phyloP scores from a whole-genome alignment of 2,329 filamentous ascomycete genomes.

The Exophiala oligosperma region DNA sequence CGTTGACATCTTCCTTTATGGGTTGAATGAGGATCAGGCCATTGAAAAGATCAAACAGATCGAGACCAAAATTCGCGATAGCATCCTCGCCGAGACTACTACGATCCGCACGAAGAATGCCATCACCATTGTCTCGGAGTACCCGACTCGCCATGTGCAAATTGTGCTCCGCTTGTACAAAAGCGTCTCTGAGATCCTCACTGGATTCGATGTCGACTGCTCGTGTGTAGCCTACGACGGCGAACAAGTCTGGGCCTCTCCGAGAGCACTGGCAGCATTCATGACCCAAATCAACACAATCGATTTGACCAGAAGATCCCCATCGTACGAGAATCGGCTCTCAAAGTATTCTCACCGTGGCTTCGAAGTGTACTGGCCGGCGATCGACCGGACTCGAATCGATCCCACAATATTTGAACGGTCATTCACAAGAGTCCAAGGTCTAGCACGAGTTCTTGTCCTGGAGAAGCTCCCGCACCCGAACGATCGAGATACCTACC shows the following conservation, averaged over 20 bases:
- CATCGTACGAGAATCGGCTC: conserved; percentile 83
- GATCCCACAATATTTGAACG: conserved; percentile 87
- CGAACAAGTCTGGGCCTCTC: conserved; percentile 74
- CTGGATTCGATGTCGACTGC: conserved; percentile 86
- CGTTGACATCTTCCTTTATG: conserved; percentile 84
- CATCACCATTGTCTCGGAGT: conserved; percentile 80
- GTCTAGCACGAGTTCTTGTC: conserved; percentile 75
- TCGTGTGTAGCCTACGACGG: conserved; percentile 80
- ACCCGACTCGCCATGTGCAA: conserved; percentile 80
- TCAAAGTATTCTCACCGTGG: conserved; percentile 83
- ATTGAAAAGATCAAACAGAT: conserved; percentile 83
- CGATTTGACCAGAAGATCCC: conserved; percentile 75
- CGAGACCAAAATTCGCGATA: conserved; percentile 71
- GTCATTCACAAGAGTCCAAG: conserved; percentile 72
- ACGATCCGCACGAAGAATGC: conserved; percentile 84
- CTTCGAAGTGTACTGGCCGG: conserved; percentile 80
- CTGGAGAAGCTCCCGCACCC: conserved; percentile 74
- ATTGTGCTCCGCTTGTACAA: conserved; percentile 86
- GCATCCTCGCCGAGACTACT: conserved; percentile 78
- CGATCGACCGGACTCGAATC: conserved; percentile 70
- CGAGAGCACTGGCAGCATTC: conserved; percentile 73
- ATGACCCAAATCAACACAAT: conserved; percentile 81
- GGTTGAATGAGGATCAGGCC: conserved; percentile 72
- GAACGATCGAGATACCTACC: conserved; percentile 67
- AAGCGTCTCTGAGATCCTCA: conserved; percentile 78